Evolutionary conservation across 495 filamentous ascomycete genomes (phyloP).

Genomic region (Margaritispora aquatica): DNA sequence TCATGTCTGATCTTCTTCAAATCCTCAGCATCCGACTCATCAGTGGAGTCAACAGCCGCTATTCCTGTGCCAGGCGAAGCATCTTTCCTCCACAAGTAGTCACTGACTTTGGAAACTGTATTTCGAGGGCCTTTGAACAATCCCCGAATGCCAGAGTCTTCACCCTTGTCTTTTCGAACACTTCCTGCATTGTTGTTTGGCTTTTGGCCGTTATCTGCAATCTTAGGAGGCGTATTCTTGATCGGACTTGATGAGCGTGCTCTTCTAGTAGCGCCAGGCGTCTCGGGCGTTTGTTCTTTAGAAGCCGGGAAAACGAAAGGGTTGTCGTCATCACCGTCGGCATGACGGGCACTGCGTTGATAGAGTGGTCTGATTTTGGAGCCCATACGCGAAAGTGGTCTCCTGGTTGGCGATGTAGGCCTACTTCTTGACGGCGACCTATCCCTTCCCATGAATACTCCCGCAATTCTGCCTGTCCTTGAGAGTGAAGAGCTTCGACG

Average conservation of each 20-base stretch:
- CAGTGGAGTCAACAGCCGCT: conserved; percentile 33
- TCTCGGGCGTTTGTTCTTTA: conserved; percentile 10
- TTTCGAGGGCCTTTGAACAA: conserved; percentile 54
- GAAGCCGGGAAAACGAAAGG: not conserved
- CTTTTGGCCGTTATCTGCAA: conserved; percentile 10
- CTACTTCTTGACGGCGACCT: conserved; percentile 48
- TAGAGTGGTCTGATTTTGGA: conserved; percentile 38
- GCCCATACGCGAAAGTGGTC: conserved; percentile 28
- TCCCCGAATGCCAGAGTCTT: conserved; percentile 35
- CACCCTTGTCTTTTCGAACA: conserved; percentile 18
- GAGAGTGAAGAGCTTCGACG: conserved; percentile 42
- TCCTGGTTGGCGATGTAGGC: conserved; percentile 44
- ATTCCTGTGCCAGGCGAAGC: conserved; percentile 22
- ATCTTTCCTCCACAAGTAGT: conserved; percentile 48
- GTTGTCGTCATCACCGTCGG: not conserved
- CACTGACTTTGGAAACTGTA: conserved; percentile 52
- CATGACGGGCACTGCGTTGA: conserved; percentile 28
- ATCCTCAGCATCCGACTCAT: conserved; percentile 38
- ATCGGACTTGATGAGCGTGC: conserved; percentile 20
- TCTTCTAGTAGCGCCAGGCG: conserved; percentile 6
- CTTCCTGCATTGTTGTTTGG: conserved; percentile 9
- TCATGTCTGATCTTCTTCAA: conserved; percentile 26
- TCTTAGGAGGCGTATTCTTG: conserved; percentile 8
- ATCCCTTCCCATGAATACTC: conserved; percentile 47
- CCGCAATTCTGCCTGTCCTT: conserved; percentile 12